Evolutionary conservation across 257 asterid species (phyloP), one percentile per base, ranked within the genome.

Genomic region (Gentiana macrophylla): DNA sequence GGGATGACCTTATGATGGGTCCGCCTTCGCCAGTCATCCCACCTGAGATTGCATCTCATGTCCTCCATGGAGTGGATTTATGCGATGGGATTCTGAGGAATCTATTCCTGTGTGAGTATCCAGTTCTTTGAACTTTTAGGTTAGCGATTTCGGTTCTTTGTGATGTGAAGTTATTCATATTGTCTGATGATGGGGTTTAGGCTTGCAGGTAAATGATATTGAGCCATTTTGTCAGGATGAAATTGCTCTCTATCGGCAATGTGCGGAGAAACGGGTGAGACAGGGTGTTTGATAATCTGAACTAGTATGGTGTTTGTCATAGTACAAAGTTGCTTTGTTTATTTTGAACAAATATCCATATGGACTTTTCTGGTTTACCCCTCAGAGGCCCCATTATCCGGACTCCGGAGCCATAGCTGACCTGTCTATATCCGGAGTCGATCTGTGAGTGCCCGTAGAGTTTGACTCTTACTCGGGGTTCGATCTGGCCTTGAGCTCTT

Each of bases 1-100:
- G 95, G 61, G 97, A 92, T 81, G 97, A 92, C 76, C 82, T 92
- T 67, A 92, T 92, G 98, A 73, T 74, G 86, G 97, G 95, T 12
- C 98, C 89, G 4, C 95, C 97, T 37, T 85, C 97, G 33, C 99
- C 94, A 4, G 36, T 88, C 62, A 81, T 92, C 69, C 97, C 99
- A 50, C 91, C 95, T 45, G 95, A 92, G 74, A 92, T 88, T 61
- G 95, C 94, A 1, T 80, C 99, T 57, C 99, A 88, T 37, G 95
- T 92, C 55, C 94, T 92, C 45, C 79, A 85, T 75, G 98, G 97
- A 43, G 94, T 85, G 61, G 82, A 92, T 67, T 64, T 81, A 55
- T 92, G 99, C 60, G 97, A 88, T 65, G 94, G 95, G 63, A 80
- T 88, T 62, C 73, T 92, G 79, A 83, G 97, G 62, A 92, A 88